Percentiles rank a stretch among this genome's conserved stretches.
Evolutionary conservation across 257 asterid species (phyloP).

Genomic region (Solanum chaucha): DNA sequence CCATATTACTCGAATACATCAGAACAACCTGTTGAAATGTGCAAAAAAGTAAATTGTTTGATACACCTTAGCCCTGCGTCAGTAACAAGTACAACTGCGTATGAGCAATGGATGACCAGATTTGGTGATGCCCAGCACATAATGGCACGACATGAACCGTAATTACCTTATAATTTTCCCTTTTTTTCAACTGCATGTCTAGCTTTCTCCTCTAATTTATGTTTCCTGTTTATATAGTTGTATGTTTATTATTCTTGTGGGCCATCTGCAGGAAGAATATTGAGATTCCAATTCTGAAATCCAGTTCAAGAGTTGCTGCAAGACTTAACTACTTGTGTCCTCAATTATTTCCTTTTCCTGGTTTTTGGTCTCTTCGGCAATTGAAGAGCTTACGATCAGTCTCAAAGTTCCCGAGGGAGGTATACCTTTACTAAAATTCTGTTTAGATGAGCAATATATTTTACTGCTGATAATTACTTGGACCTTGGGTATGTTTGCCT

Average conservation of each 20-base stretch:
- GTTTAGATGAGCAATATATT: neutral
- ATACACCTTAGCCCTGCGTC: conserved; percentile 62
- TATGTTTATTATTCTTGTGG: conserved; percentile 1
- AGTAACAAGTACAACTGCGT: conserved; percentile 43
- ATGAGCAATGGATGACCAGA: conserved; percentile 72
- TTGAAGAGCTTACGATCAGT: conserved; percentile 12
- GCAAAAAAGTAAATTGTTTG: conserved; percentile 64
- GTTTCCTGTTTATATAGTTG: neutral
- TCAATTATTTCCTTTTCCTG: conserved; percentile 80
- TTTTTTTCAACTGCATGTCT: neutral
- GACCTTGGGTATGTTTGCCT: neutral
- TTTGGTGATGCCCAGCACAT: conserved; percentile 84
- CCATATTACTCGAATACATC: conserved; percentile 18
- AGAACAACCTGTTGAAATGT: conserved; percentile 22
- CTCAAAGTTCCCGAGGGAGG: conserved; percentile 22
- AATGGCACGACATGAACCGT: conserved; percentile 93
- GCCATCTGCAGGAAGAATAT: conserved; percentile 18
- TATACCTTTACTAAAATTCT: neutral
- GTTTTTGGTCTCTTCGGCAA: conserved; percentile 51
- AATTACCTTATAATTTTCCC: conserved; percentile 4
- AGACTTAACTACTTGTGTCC: conserved; percentile 80
- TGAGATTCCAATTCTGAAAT: conserved; percentile 68
- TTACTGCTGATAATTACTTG: neutral
- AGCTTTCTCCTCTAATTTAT: neutral
- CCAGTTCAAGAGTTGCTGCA: conserved; percentile 79